Percentiles rank a stretch among this genome's conserved stretches.
These are phyloP conservation scores for Zasmidium cellare DNA, from an alignment of 2,329 filamentous ascomycete genomes.

Conservation along the genomic window DNA sequence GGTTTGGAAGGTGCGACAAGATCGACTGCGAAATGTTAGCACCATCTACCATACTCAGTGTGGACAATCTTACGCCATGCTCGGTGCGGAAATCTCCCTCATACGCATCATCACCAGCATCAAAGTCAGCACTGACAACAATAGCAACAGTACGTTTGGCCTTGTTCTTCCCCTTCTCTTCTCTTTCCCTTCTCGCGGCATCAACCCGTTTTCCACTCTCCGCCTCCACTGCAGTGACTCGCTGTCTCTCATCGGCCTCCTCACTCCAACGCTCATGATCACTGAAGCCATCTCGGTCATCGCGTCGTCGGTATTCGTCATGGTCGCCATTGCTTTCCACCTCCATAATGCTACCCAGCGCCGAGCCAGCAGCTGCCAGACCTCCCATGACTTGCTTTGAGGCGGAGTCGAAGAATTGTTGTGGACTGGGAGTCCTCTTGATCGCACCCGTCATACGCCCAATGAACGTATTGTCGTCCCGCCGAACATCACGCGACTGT, in stretches of 20 bases:
- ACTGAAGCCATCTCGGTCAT: slow-evolving; percentile 36
- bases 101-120: slow-evolving; percentile 56
- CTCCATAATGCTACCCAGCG: slow-evolving; percentile 79
- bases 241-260: slow-evolving; percentile 69
- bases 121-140: slow-evolving; percentile 77
- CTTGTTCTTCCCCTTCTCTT: slow-evolving; percentile 26
- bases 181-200: slow-evolving; percentile 15
- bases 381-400: slow-evolving; percentile 79
- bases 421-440: slow-evolving; percentile 78
- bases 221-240: slow-evolving; percentile 24
- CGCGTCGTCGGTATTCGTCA: slow-evolving; percentile 11
- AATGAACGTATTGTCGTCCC: slow-evolving; percentile 27
- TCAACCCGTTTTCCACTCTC: slow-evolving; percentile 26
- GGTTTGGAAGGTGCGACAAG: slow-evolving; percentile 80
- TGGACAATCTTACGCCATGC: slow-evolving; percentile 68
- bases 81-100: slow-evolving; percentile 64
- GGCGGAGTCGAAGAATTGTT: slow-evolving; percentile 83
- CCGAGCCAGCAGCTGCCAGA: slow-evolving; percentile 78
- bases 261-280: slow-evolving; percentile 93
- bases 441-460: slow-evolving; percentile 75
- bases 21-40: slow-evolving; percentile 55
- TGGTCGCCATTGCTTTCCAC: slow-evolving; percentile 74
- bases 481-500: slow-evolving; percentile 14
- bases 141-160: slow-evolving; percentile 75
- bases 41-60: no score